Evolutionary conservation across 176 grass and related monocot species (phyloP), one percentile per base, ranked within the genome.

Genomic region (Leersia perrieri): DNA sequence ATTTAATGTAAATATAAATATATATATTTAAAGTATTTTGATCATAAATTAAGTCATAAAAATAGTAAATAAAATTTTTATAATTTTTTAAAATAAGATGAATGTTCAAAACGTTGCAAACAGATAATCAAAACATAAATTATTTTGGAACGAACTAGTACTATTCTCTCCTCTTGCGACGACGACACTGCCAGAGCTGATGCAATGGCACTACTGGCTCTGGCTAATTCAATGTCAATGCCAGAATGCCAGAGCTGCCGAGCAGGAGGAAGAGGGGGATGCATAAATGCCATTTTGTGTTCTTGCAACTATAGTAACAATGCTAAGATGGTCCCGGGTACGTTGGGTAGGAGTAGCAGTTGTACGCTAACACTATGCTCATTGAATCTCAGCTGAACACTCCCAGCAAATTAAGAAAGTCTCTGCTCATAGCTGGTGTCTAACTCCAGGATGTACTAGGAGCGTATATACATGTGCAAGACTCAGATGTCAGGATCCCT

Each of bases 221-320:
- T 57, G 7, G 20, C 29, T 18, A 72, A 26, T 53, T 84, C 82
- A 85, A 85, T 85, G 82, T 45, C 66, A 44, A 77, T 61, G 82
- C 5, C 63, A 60, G 9, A 53, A 34, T 6, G 36, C 2, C 18
- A 40, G 58, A n/a, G n/a, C n/a, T n/a, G n/a, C n/a, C n/a, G n/a
- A n/a, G n/a, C n/a, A n/a, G 9, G 14, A 27, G 22, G 22, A 22
- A 42, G 60, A 13, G n/a, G 20, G 0, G 5, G 22, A 32, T 38
- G 22, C 39, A 65, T 74, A 35, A 33, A 74, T 74, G 60, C 60
- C 60, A 41, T 38, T 74, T 35, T 83, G 80, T 13, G 29, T 39
- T 28, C 20, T 31, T 40, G 26, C 49, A 44, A 44, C 41, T 13
- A 44, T 11, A 12, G 0, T 11, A 41, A 41, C 39, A 41, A 41